Evolutionary conservation across 2,329 filamentous ascomycete species (phyloP).

Genomic region (Colletotrichum coccodes): DNA sequence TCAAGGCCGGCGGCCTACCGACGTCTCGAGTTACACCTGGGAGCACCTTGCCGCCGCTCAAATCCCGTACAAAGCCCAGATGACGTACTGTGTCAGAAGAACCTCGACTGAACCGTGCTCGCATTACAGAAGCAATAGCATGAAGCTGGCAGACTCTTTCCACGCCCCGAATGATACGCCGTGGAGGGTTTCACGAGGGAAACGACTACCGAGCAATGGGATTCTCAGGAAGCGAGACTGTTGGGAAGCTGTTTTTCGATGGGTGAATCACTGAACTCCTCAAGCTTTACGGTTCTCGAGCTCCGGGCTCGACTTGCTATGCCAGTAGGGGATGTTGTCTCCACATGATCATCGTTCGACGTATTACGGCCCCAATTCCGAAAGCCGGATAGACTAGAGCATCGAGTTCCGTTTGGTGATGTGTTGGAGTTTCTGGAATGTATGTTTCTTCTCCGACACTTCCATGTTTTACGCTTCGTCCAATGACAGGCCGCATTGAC

Average conservation of each 20-base stretch:
- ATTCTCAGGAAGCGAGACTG: slow-evolving; percentile 3
- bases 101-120: not conserved
- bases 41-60: slow-evolving; percentile 8
- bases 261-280: slow-evolving; percentile 10
- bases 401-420: not conserved
- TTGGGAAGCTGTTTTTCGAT: slow-evolving; percentile 10
- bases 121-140: slow-evolving; percentile 4
- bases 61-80: slow-evolving; percentile 11
- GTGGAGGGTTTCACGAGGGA: slow-evolving; percentile 5
- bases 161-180: slow-evolving; percentile 5
- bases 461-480: not conserved
- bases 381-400: not conserved
- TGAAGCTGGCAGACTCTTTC: slow-evolving; percentile 3
- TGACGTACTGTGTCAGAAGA: slow-evolving; percentile 14
- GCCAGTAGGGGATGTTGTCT: not conserved
- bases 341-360: not conserved
- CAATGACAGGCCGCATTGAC: not conserved
- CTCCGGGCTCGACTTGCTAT: not conserved
- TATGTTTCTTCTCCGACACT: not conserved
- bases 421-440: too few relatives aligned
- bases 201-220: not conserved
- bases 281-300: slow-evolving; percentile 4
- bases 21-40: slow-evolving; percentile 14
- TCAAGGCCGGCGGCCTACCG: not conserved
- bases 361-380: not conserved